Evolutionary conservation across 2,329 filamentous ascomycete species (phyloP), one percentile per base, ranked within the genome.

Genomic region (Botryotinia globosa): DNA sequence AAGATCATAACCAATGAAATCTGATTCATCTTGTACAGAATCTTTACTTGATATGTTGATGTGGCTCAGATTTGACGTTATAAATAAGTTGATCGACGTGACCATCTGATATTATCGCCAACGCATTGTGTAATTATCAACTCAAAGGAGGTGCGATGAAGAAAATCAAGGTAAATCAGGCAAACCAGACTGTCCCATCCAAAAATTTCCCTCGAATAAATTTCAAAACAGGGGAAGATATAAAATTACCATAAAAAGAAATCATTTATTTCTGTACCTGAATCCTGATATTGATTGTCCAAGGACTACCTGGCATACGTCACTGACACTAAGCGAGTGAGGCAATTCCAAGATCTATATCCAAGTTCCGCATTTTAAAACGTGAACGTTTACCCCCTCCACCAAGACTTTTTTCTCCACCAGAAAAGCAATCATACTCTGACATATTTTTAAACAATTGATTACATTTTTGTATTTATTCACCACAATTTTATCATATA

Each of bases 341-440:
- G 32, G 64, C 34, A 54, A 42, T 67, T 67, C 32, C 64, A 67
- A 67, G 64, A 54, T 67, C 22, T 56, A 56, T 29, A n/a, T 39
- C 45, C 25, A 42, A 48, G 45, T 67, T 42, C 51, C 64, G 22
- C 64, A 66, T 54, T 34, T 66, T 48, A 54, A 67, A 67, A 56
- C 51, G 48, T 10, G 25, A 54, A 67, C 54, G 34, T 10, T 6
- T 67, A 67, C 34, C 64, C 45, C 42, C 22, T 54, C 32, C 51
- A 54, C 45, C 64, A 56, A 67, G 45, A 29, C 45, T 29, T 54
- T 54, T 56, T 67, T 39, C 45, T 42, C 34, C 64, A 48, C 44
- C 29, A 37, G 22, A 18, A 51, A n/a, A 66, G 22, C 48, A 66
- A 37, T 39, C 16, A n/a, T 54, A 63, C 12, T 54, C 7, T 54